Percentiles rank a stretch among this genome's conserved stretches.
Evolutionary conservation across 1,139 yeast genomes (phyloP).

Genomic region (Suhomyces panamericanus): DNA sequence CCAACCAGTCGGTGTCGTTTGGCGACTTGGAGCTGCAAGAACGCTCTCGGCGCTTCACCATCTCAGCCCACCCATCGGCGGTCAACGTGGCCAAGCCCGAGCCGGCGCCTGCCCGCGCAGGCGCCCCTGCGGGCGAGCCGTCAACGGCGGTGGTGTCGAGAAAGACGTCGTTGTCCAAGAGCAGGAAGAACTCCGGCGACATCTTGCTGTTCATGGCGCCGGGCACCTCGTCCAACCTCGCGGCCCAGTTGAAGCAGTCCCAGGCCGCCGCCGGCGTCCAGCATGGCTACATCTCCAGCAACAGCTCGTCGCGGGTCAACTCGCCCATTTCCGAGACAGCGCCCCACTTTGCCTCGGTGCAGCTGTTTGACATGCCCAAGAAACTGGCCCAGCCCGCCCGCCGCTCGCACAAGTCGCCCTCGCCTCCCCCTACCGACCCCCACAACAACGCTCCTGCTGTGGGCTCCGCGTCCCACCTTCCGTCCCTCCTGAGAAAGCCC

Average conservation of each 20-base stretch:
- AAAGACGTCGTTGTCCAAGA: constrained; percentile 15
- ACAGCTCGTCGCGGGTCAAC: constrained; percentile 15
- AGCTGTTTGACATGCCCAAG: constrained; percentile 9
- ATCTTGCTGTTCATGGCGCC: constrained; percentile 16
- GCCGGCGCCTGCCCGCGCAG: not conserved
- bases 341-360: constrained; percentile 8
- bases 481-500: constrained; percentile 6
- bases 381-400: constrained; percentile 9
- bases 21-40: constrained; percentile 41
- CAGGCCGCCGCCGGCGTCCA: not conserved
- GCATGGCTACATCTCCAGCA: constrained; percentile 12
- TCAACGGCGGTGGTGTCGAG: constrained; percentile 11
- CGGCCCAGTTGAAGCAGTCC: constrained; percentile 9
- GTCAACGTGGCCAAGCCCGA: constrained; percentile 19
- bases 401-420: constrained; percentile 11
- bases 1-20: constrained; percentile 38
- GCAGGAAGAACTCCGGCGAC: constrained; percentile 14
- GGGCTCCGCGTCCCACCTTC: not conserved
- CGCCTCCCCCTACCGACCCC: constrained; percentile 12
- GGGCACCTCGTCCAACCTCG: constrained; percentile 6
- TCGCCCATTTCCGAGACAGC: constrained; percentile 15
- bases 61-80: constrained; percentile 44
- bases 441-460: not conserved
- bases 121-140: constrained; percentile 6
- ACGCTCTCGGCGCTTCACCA: constrained; percentile 45